A percentile compares a stretch with the other conserved stretches of the same genome.
Evolutionary conservation across 1,139 yeast genomes (phyloP).

Genomic region (Arxiozyma bovina): DNA sequence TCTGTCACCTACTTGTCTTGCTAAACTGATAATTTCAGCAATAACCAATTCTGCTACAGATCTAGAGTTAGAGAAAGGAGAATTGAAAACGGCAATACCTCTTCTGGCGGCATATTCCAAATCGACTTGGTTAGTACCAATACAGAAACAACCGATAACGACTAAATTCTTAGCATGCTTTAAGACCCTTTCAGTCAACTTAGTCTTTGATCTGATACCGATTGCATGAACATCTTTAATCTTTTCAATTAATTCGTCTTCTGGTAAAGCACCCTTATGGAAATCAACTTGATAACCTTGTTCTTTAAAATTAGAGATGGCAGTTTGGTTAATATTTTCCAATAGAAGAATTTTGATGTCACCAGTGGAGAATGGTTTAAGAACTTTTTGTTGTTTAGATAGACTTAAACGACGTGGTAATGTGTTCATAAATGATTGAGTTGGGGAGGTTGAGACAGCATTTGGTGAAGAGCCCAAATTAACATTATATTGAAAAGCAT

Average conservation of each 20-base stretch:
- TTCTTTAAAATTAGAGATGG: conserved; percentile 68
- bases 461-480: conserved; percentile 42
- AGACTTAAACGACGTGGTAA: conserved; percentile 29
- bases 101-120: conserved; percentile 82
- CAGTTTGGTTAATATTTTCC: conserved; percentile 90
- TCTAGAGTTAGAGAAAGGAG: conserved; percentile 97
- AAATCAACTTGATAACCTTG: conserved; percentile 98
- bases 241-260: conserved; percentile 89
- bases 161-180: conserved; percentile 83
- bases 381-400: conserved; percentile 43
- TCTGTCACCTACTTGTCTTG: conserved; percentile 96
- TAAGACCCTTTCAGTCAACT: conserved; percentile 68
- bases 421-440: conserved; percentile 36
- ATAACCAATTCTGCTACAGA: conserved; percentile 97
- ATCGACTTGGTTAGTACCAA: conserved; percentile 97
- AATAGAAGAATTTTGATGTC: conserved; percentile 84
- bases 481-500: conserved; percentile 48
- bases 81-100: conserved; percentile 96
- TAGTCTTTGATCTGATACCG: conserved; percentile 96
- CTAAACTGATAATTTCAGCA: conserved; percentile 86
- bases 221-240: conserved; percentile 90
- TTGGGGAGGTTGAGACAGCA: conserved; percentile 61
- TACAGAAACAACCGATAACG: conserved; percentile 95
- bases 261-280: conserved; percentile 80
- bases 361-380: conserved; percentile 35